Base-by-base conservation (phyloP, 768 basidiomycete species). In the Porpolomopsis calyptriformis region DNA sequence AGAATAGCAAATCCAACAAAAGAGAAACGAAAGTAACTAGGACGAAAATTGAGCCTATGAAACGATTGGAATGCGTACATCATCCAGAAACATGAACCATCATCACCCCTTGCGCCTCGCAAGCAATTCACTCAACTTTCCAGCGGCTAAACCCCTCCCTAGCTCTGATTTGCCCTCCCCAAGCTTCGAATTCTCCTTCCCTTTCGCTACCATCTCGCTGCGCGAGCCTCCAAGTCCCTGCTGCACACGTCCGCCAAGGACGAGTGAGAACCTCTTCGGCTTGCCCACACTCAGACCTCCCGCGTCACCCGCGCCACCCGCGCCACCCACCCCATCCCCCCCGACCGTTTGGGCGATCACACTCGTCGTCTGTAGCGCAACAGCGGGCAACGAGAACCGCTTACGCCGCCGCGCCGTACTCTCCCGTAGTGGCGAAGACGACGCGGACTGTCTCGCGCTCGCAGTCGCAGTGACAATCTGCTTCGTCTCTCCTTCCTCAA, bases 331-430 rank as follows among this genome's bases (percentile, higher is more conserved):
- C 18, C 51, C 54, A 12, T 18, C 31, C 46, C 43, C 53, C 6
- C 62, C 69, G 48, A 60, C 65, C 11, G 76, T 73, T 16, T 76
- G 71, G 18, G 81, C 75, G 23, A 78, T 82, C 11, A 88, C 84
- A 14, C 74, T 77, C 24, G 78, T 77, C 24, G 78, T 78, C 52
- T 87, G 84, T 59, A 88, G 52, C 29, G 81, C 84, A 29, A 89
- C 68, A n/a, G 82, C 82, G 38, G 85, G 83, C 41, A 83, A 49
- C 40, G 86, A 87, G 55, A 86, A 86, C 31, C 83, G 73, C 57
- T 85, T 83, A 55, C 67, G 68, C 54, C 77, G 60, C 52, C 80
- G 64, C 36, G 71, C 73, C 0, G 82, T 83, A 50, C 83, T 73
- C 57, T 84, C 83, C 53, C 58, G 69, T 48, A 69, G 54, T 6